Conservation (phyloP, 2,329 filamentous ascomycete species). For the Colletotrichum sp. region DNA sequence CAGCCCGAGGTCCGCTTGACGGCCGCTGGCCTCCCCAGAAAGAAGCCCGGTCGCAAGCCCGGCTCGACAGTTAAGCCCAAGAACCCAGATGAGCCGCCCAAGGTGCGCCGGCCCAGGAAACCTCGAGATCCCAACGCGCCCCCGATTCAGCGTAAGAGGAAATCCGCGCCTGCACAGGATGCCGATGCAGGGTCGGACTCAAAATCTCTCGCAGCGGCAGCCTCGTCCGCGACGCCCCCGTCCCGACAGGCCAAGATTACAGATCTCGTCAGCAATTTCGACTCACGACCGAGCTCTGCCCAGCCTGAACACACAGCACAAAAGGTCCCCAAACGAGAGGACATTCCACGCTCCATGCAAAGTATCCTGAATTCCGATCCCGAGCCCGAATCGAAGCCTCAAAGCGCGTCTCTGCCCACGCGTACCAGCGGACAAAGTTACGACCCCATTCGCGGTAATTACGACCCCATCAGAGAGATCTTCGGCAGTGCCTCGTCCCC, state of each 20-base stretch:
- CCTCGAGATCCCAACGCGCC: slow-evolving; percentile 64
- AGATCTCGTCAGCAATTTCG: slow-evolving; percentile 37
- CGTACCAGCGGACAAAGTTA: slow-evolving; percentile 82
- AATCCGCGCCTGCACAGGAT: slow-evolving; percentile 46
- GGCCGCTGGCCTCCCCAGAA: slow-evolving; percentile 62
- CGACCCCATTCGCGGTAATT: slow-evolving; percentile 85
- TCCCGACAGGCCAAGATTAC: slow-evolving; percentile 44
- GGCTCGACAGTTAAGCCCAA: slow-evolving; percentile 58
- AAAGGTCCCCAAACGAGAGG: slow-evolving; percentile 57
- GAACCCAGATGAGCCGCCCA: slow-evolving; percentile 48
- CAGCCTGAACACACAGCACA: slow-evolving; percentile 41
- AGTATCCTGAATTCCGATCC: slow-evolving; percentile 61
- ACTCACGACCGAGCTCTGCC: slow-evolving; percentile 28
- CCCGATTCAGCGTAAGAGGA: slow-evolving; percentile 60
- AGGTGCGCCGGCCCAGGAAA: slow-evolving; percentile 60
- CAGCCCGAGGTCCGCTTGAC: slow-evolving; percentile 43
- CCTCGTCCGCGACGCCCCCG: slow-evolving; percentile 23
- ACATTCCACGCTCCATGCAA: slow-evolving; percentile 57
- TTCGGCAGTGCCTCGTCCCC: slow-evolving; percentile 52
- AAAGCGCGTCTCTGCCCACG: slow-evolving; percentile 48
- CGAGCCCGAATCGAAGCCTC: slow-evolving; percentile 43
- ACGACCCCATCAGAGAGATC: slow-evolving; percentile 63
- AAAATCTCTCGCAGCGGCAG: slow-evolving; percentile 35
- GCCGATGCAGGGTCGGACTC: slow-evolving; percentile 39
- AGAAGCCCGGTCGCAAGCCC: slow-evolving; percentile 71